Percentiles rank a stretch among this genome's conserved stretches.
phyloP scores from a whole-genome alignment of 768 basidiomycete genomes.

The Panus rudis region DNA sequence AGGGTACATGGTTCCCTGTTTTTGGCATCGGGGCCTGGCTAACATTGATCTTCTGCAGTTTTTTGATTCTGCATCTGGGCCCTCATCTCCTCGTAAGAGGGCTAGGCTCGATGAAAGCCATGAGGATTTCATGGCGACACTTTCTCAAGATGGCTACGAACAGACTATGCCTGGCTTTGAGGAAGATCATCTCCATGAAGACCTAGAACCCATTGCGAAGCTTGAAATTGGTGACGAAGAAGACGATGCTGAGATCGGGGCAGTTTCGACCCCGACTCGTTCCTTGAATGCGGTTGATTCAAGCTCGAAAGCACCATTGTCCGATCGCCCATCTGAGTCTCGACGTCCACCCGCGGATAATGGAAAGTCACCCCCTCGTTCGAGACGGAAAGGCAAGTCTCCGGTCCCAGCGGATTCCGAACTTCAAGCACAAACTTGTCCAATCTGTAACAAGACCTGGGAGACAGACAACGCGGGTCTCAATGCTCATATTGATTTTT shows the following conservation, averaged over 20 bases:
- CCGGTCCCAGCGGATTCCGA: slow-evolving; percentile 1
- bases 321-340: too few species aligned
- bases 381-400: not conserved
- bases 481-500: slow-evolving; percentile 87
- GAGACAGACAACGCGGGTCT: slow-evolving; percentile 68
- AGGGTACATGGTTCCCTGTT: slow-evolving; percentile 38
- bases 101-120: slow-evolving; percentile 5
- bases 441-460: slow-evolving; percentile 60
- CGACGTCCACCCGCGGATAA: too few species aligned
- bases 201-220: not conserved
- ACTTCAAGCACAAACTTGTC: slow-evolving; percentile 42
- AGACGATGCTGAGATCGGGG: slow-evolving; percentile 5
- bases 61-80: slow-evolving; percentile 35
- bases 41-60: slow-evolving; percentile 36
- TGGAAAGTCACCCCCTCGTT: too few species aligned
- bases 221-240: not conserved
- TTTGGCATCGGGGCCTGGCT: not conserved
- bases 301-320: too few species aligned
- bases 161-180: slow-evolving; percentile 20
- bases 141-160: slow-evolving; percentile 20
- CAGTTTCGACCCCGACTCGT: not conserved
- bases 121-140: slow-evolving; percentile 2
- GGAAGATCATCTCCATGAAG: slow-evolving; percentile 13
- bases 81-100: slow-evolving; percentile 15
- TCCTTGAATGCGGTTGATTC: too few species aligned